A percentile compares a stretch with the other conserved stretches of the same genome.
These are phyloP conservation scores for Alternaria arborescens DNA, from an alignment of 2,329 filamentous ascomycete genomes.

Conservation along the genomic window DNA sequence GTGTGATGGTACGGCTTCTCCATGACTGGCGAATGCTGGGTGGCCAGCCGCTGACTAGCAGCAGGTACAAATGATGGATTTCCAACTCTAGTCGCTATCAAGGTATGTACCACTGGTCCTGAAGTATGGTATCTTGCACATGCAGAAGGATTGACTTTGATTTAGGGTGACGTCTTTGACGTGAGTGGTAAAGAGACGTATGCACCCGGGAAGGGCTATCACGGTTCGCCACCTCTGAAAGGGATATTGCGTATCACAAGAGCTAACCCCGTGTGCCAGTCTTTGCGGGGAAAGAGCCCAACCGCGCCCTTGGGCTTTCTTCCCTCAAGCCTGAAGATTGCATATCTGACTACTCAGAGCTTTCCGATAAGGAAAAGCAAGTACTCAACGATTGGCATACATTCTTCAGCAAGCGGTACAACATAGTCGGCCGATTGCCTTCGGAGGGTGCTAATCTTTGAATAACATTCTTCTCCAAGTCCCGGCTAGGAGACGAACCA, in stretches of 20 bases:
- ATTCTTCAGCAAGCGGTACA: conserved; percentile 97
- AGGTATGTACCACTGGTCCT: conserved; percentile 46
- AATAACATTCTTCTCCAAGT: neutral
- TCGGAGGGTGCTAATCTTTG: conserved; percentile 32
- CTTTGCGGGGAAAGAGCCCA: conserved; percentile 94
- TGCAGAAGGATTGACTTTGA: conserved; percentile 12
- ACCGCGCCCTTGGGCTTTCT: conserved; percentile 85
- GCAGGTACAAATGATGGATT: conserved; percentile 71
- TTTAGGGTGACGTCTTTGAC: conserved; percentile 89
- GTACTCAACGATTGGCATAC: conserved; percentile 91
- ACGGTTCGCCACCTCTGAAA: conserved; percentile 67
- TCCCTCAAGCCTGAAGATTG: conserved; percentile 89
- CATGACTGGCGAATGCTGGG: neutral
- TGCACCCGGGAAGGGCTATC: conserved; percentile 80
- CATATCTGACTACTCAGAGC: conserved; percentile 78
- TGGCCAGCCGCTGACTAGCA: neutral
- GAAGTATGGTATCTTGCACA: neutral
- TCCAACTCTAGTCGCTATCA: conserved; percentile 69
- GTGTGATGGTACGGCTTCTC: conserved; percentile 74
- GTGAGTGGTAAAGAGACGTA: conserved; percentile 91
- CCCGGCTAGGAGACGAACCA: neutral
- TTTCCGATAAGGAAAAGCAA: conserved; percentile 84
- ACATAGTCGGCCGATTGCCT: conserved; percentile 71
- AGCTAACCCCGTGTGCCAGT: conserved; percentile 63
- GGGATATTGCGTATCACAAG: neutral